A percentile compares a stretch with the other conserved stretches of the same genome.
Conservation (phyloP, 2,329 filamentous ascomycete species). For the Huntiella decipiens region DNA sequence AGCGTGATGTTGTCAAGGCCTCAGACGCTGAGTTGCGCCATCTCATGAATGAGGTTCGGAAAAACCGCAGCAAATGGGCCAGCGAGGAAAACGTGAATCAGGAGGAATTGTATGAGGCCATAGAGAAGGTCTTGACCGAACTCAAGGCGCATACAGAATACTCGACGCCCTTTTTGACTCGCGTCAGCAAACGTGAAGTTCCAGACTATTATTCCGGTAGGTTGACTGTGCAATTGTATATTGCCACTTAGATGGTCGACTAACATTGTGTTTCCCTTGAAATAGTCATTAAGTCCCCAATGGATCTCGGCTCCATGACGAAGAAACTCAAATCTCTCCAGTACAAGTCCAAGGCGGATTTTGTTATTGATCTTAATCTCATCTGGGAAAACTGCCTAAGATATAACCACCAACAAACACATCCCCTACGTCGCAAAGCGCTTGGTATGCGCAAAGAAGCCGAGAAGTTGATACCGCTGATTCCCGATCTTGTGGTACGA, state of each 20-base stretch:
- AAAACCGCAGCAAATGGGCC: slow-evolving; percentile 97
- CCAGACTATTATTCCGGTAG: slow-evolving; percentile 86
- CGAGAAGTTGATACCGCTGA: slow-evolving; percentile 85
- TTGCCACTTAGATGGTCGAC: slow-evolving; percentile 3
- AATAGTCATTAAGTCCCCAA: slow-evolving; percentile 79
- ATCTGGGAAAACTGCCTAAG: slow-evolving; percentile 96
- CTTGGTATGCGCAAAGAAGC: slow-evolving; percentile 95
- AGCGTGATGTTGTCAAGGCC: slow-evolving; percentile 73
- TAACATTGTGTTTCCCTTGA: background rate
- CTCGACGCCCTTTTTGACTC: slow-evolving; percentile 82
- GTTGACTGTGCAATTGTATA: slow-evolving; percentile 15
- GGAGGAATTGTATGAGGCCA: slow-evolving; percentile 90
- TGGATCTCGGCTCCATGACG: slow-evolving; percentile 96
- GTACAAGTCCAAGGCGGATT: slow-evolving; percentile 84
- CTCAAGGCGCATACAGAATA: slow-evolving; percentile 95
- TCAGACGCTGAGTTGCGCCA: slow-evolving; percentile 84
- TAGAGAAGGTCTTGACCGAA: slow-evolving; percentile 92
- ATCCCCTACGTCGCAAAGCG: slow-evolving; percentile 79
- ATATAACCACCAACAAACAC: slow-evolving; percentile 80
- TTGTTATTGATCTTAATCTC: slow-evolving; percentile 78
- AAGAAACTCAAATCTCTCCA: slow-evolving; percentile 75
- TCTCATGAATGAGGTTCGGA: slow-evolving; percentile 91
- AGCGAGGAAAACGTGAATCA: slow-evolving; percentile 95
- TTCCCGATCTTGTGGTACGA: slow-evolving; percentile 78
- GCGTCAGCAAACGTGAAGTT: slow-evolving; percentile 91